Evolutionary conservation across 1,139 yeast genomes (phyloP).

Genomic region (Candida pseudocylindracea): DNA sequence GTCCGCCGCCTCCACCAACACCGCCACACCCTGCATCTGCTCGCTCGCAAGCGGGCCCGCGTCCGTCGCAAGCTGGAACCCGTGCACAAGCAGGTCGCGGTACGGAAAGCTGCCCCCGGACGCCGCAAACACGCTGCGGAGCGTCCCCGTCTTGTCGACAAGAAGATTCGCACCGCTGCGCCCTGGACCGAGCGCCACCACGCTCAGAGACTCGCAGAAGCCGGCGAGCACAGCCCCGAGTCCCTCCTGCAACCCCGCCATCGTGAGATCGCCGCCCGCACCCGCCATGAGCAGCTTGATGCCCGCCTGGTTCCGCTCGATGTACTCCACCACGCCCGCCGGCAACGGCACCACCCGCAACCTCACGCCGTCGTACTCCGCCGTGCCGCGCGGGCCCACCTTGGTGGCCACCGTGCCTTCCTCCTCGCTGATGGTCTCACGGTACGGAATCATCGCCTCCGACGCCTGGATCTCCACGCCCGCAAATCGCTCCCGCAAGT

Average conservation of each 20-base stretch:
- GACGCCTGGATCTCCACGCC: slow-evolving; percentile 73
- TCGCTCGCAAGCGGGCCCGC: slow-evolving; percentile 86
- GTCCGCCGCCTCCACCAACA: slow-evolving; percentile 10
- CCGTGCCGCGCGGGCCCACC: too few species aligned
- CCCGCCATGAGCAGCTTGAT: slow-evolving; percentile 7
- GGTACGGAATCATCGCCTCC: slow-evolving; percentile 85
- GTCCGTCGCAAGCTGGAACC: slow-evolving; percentile 62
- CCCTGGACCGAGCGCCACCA: slow-evolving; percentile 61
- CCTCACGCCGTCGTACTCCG: slow-evolving; percentile 2
- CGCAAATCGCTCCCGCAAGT: slow-evolving; percentile 78
- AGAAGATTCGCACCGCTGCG: slow-evolving; percentile 59
- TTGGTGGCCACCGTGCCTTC: background rate
- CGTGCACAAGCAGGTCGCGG: slow-evolving; percentile 53
- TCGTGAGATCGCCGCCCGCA: slow-evolving; percentile 4
- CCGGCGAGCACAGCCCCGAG: slow-evolving; percentile 10
- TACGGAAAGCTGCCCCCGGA: slow-evolving; percentile 15
- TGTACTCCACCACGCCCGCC: slow-evolving; percentile 20
- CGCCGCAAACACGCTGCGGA: too few species aligned
- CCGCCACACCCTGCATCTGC: slow-evolving; percentile 64
- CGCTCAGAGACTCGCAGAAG: slow-evolving; percentile 9
- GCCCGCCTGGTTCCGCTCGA: slow-evolving; percentile 21
- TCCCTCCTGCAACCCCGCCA: slow-evolving; percentile 7
- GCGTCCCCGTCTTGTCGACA: slow-evolving; percentile 22
- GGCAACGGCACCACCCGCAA: slow-evolving; percentile 39
- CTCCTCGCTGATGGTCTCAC: slow-evolving; percentile 51